Evolutionary conservation across 371 early-diverging fungal species (phyloP).

Genomic region (Dichotomocladium elegans): DNA sequence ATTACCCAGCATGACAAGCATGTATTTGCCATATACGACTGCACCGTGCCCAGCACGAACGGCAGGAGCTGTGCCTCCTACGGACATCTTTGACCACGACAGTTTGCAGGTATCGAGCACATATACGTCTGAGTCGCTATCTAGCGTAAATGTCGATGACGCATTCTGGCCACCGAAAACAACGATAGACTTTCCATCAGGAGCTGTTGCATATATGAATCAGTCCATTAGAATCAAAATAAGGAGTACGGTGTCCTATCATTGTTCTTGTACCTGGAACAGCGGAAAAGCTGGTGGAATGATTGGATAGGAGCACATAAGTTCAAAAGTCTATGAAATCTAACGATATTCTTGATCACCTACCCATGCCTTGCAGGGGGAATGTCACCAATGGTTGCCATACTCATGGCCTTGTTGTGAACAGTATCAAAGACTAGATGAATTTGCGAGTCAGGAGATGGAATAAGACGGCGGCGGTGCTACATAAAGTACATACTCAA

Average conservation of each 20-base stretch:
- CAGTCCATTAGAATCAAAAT: background rate
- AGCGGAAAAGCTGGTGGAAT: constrained; percentile 22
- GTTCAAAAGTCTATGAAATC: background rate
- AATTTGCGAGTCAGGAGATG: too few relatives aligned
- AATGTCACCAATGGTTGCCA: constrained; percentile 18
- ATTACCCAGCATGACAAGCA: constrained; percentile 33
- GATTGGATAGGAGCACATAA: background rate
- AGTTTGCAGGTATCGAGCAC: constrained; percentile 37
- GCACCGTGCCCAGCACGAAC: constrained; percentile 31
- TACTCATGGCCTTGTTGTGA: constrained; percentile 11
- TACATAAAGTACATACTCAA: constrained; percentile 10
- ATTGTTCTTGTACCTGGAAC: constrained; percentile 18
- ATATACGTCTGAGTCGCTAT: constrained; percentile 21
- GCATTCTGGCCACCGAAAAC: constrained; percentile 28
- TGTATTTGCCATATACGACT: constrained; percentile 28
- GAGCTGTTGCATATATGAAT: constrained; percentile 8
- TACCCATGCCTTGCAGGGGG: constrained; percentile 8
- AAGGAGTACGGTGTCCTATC: background rate
- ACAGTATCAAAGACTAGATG: constrained; percentile 14
- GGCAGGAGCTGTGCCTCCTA: constrained; percentile 21
- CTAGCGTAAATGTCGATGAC: background rate
- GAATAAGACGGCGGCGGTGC: too few relatives aligned
- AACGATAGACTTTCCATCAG: constrained; percentile 37
- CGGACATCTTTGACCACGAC: constrained; percentile 27
- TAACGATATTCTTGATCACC: background rate